Evolutionary conservation across 306 rosid genomes (phyloP).

Genomic region (Vigna angularis): DNA sequence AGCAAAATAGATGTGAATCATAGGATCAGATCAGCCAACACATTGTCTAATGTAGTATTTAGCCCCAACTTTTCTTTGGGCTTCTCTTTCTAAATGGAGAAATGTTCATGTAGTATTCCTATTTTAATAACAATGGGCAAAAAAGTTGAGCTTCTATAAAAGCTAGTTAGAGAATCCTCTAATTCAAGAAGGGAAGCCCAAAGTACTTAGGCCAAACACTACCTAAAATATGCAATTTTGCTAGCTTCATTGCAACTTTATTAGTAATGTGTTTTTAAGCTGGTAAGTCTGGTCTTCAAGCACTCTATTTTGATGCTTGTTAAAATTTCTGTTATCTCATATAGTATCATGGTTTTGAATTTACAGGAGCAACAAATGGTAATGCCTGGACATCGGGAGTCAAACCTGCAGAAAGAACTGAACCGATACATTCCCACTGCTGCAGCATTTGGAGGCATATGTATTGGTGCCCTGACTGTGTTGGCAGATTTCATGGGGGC

Average conservation of each 20-base stretch:
- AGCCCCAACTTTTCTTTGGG: not conserved
- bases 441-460: constrained; percentile 73
- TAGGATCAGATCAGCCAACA: not conserved
- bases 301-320: not conserved
- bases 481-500: constrained; percentile 82
- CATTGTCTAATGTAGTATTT: not conserved
- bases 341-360: not conserved
- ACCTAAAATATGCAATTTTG: not conserved
- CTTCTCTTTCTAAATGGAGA: not conserved
- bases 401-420: constrained; percentile 68
- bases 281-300: not conserved
- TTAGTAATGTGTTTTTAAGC: not conserved
- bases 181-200: not conserved
- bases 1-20: not conserved
- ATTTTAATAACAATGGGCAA: not conserved
- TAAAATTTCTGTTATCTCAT: not conserved
- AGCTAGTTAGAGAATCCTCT: not conserved
- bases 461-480: constrained; percentile 81
- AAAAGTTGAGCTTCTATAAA: not conserved
- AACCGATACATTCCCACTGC: constrained; percentile 78
- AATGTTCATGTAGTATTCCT: too few relatives aligned
- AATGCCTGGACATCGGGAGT: constrained; percentile 74
- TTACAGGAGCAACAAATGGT: constrained; percentile 80
- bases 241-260: not conserved
- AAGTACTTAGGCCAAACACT: not conserved